phyloP scores from a whole-genome alignment of 768 basidiomycete species.

The Suillus paluster region DNA sequence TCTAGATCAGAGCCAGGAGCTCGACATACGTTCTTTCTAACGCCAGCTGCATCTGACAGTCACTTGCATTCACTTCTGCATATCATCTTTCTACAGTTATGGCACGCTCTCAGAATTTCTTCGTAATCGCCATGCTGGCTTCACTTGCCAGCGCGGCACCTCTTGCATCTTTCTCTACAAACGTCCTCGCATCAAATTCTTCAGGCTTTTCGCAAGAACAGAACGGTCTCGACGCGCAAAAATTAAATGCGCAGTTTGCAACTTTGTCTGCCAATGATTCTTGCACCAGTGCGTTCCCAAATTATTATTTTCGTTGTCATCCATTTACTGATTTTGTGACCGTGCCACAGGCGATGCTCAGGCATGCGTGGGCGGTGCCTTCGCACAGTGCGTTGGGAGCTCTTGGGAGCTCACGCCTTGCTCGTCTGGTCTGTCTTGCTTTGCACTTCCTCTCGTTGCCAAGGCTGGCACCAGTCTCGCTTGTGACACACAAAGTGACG shows the following conservation, averaged over 20 bases:
- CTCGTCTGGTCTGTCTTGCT: constrained; percentile 36
- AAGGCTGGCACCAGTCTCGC: constrained; percentile 47
- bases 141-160: constrained; percentile 13
- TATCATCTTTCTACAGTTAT: not conserved
- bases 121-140: constrained; percentile 9
- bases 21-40: constrained; percentile 3
- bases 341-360: constrained; percentile 30
- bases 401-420: constrained; percentile 40
- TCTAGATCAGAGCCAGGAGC: constrained; percentile 16
- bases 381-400: constrained; percentile 45
- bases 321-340: not conserved
- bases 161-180: not conserved
- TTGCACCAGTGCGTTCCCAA: constrained; percentile 32
- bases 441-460: constrained; percentile 48
- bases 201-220: constrained; percentile 26
- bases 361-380: constrained; percentile 41
- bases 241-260: constrained; percentile 40
- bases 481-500: constrained; percentile 53
- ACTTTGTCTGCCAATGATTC: constrained; percentile 28
- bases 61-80: not conserved
- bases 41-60: not conserved
- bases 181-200: constrained; percentile 14
- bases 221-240: constrained; percentile 43
- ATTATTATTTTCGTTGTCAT: not conserved
- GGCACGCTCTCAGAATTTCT: constrained; percentile 7